Evolutionary conservation across 768 basidiomycete genomes (phyloP).

Genomic region (Candolleomyces eurysporus): DNA sequence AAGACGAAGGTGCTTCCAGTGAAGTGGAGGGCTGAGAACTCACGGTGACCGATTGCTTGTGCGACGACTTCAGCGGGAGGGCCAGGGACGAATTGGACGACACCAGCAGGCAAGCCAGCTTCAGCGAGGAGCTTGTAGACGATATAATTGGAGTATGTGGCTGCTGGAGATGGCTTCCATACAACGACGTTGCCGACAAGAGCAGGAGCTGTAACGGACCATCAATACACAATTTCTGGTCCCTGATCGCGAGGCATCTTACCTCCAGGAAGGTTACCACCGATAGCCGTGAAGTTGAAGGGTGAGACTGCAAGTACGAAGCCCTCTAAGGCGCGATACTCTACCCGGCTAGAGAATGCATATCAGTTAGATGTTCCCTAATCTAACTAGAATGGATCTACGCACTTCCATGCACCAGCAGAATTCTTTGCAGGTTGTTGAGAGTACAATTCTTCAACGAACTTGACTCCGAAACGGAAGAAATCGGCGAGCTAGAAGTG

Average conservation of each 20-base stretch:
- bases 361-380: background rate
- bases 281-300: conserved; percentile 98
- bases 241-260: conserved; percentile 15
- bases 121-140: conserved; percentile 88
- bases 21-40: conserved; percentile 91
- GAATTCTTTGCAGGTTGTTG: conserved; percentile 89
- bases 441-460: conserved; percentile 90
- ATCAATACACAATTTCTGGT: background rate
- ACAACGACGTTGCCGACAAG: conserved; percentile 92
- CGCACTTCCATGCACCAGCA: conserved; percentile 92
- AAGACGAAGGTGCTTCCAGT: conserved; percentile 95
- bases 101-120: conserved; percentile 90
- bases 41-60: conserved; percentile 74
- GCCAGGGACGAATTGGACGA: conserved; percentile 96
- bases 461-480: conserved; percentile 95
- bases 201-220: conserved; percentile 61
- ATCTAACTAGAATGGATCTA: conserved; percentile 12
- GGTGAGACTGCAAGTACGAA: conserved; percentile 98
- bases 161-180: conserved; percentile 97
- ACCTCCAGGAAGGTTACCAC: conserved; percentile 87
- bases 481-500: conserved; percentile 75
- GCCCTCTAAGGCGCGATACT: conserved; percentile 97
- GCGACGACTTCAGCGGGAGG: conserved; percentile 82
- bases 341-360: conserved; percentile 65
- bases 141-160: conserved; percentile 94